Evolutionary conservation across 176 grass and related monocot genomes (phyloP).

Genomic region (Chrysopogon serrulatus): DNA sequence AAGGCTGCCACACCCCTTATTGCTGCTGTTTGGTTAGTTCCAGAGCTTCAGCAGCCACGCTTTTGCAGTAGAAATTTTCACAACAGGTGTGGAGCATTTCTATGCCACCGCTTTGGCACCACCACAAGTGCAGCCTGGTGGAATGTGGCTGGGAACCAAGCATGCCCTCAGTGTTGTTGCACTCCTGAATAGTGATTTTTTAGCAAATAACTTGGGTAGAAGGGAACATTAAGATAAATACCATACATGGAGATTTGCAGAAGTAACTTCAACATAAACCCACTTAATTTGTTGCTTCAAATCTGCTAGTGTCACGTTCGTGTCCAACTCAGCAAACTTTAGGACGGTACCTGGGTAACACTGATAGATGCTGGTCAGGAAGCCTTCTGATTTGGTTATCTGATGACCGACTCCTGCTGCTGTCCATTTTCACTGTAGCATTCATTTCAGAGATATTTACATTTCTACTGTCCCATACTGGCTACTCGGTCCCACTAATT

Average conservation of each 20-base stretch:
- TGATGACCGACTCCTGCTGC: not conserved
- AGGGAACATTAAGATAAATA: not conserved
- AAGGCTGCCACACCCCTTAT: not conserved
- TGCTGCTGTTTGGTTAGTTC: not conserved
- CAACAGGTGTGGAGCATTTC: not conserved
- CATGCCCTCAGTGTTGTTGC: not conserved
- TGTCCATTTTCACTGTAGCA: not conserved
- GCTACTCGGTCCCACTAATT: not conserved
- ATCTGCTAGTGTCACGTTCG: not conserved
- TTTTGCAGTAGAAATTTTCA: not conserved
- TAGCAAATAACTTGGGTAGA: not conserved
- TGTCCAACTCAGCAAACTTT: not conserved
- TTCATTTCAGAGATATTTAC: constrained; percentile 7
- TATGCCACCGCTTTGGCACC: not conserved
- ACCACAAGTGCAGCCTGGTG: not conserved
- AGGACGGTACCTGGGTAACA: not conserved
- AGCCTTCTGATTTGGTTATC: not conserved
- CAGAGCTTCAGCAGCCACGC: not conserved
- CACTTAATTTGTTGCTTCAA: not conserved
- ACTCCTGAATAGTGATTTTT: not conserved
- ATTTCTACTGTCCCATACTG: not conserved
- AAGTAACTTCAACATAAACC: not conserved
- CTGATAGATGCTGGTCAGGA: not conserved
- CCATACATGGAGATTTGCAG: not conserved
- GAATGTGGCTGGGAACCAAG: not conserved